Conservation (phyloP, 805 yeast genomes). For the Cyberlindnera amylophila region DNA sequence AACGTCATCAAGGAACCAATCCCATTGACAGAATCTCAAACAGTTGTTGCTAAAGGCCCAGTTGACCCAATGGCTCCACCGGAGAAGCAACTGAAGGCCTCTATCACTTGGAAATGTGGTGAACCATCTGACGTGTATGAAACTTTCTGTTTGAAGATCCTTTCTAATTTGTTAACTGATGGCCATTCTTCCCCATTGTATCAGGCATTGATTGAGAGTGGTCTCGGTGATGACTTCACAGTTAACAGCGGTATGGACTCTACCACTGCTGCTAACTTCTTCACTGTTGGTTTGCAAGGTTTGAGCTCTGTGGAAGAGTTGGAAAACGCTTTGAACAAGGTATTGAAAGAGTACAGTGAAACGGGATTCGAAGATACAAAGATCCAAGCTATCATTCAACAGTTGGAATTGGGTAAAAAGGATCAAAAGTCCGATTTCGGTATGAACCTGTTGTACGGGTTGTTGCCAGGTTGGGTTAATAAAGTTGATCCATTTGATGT, state of each 20-base stretch:
- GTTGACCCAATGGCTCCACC: conserved; percentile 69
- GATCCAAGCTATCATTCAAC: conserved; percentile 85
- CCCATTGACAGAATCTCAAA: conserved; percentile 31
- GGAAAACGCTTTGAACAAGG: conserved; percentile 42
- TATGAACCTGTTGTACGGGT: conserved; percentile 61
- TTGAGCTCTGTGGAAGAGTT: conserved; percentile 47
- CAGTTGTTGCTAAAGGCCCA: conserved; percentile 61
- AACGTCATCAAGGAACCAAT: conserved; percentile 25
- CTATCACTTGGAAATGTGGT: conserved; percentile 88
- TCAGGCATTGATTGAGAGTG: conserved; percentile 80
- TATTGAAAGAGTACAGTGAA: conserved; percentile 41
- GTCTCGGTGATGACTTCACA: conserved; percentile 79
- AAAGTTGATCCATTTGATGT: conserved; percentile 69
- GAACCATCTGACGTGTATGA: conserved; percentile 64
- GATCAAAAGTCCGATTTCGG: conserved; percentile 92
- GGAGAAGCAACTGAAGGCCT: conserved; percentile 70
- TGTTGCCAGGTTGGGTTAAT: conserved; percentile 86
- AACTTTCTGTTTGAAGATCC: conserved; percentile 65
- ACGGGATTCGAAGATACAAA: conserved; percentile 51
- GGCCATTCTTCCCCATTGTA: conserved; percentile 93
- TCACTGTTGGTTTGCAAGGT: conserved; percentile 86
- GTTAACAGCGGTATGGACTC: conserved; percentile 87
- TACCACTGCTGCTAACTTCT: conserved; percentile 69
- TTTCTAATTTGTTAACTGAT: conserved; percentile 70
- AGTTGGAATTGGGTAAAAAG: conserved; percentile 75